Base-by-base conservation (phyloP, 2,329 filamentous ascomycete genomes). In the Beauveria varroae region DNA sequence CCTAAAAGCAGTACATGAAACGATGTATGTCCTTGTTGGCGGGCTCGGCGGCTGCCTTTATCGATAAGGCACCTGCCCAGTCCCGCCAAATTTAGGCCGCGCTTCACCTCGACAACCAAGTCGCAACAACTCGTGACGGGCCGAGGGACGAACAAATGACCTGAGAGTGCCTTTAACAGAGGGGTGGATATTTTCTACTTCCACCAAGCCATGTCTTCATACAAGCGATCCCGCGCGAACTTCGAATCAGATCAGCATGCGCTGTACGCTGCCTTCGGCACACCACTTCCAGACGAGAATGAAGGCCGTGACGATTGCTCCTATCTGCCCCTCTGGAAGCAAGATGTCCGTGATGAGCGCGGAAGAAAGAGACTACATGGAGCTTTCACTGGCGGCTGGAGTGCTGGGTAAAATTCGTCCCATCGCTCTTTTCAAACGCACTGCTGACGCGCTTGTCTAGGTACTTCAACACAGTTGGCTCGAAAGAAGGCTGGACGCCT, bases 391-490 rank as follows among this genome's bases (percentile, higher is more conserved):
- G 95, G 95, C 67, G 95, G 95, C 34, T 99, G 90, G 78, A 97
- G 92, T 78, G 95, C 95, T 78, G 95, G 95, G 88, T 93, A 84
- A 79, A 86, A 74, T 16, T 51, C 51, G 9, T 12, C 2, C 3
- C 8, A 24, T 8, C 8, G 34, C 7, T 3, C 4, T 43, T 26
- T 10, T 1, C 43, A 12, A 18, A 9, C 7, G 14, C 12, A 46
- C 26, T 47, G 41, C 59, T 57, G 41, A 57, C 43, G 18, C 30
- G 43, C 57, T 20, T 28, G 20, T n/a, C 18, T 22, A 93, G 91
- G 67, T 97, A 98, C 76, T 98, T 95, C 78, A 99, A 99, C 73
- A 96, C 93, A 5, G 95, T 98, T 67, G 95, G 95, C 58, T 97
- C 93, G 61, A 98, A 98, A 75, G 93, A 99, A 80, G 95, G 95